Evolutionary conservation across 345 rosid genomes (phyloP).

Genomic region (Leavenworthia alabamica): DNA sequence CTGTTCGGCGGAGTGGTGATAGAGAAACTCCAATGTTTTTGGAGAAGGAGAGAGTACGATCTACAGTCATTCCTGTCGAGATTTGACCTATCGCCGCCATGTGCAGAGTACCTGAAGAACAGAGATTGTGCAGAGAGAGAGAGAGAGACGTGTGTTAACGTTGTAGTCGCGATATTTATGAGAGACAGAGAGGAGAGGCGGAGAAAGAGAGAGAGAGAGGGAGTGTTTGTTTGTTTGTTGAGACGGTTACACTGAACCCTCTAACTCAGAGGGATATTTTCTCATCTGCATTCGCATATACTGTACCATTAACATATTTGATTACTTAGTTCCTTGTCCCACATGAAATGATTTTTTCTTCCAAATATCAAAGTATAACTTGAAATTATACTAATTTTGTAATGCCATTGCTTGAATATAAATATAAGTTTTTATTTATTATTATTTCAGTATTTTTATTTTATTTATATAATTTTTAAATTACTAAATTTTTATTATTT

Average conservation of each 20-base stretch:
- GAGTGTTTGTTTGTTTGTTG: constrained; percentile 10
- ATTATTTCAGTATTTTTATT: too few species aligned
- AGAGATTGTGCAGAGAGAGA: constrained; percentile 14
- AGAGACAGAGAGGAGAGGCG: neutral
- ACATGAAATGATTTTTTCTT: too few species aligned
- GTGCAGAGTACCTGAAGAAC: constrained; percentile 20
- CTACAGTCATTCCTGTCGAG: constrained; percentile 24
- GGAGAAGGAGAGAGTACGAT: constrained; percentile 39
- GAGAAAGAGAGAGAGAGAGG: constrained; percentile 20
- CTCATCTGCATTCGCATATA: too few species aligned
- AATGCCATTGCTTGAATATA: too few species aligned
- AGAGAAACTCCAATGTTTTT: constrained; percentile 24
- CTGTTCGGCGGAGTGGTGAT: constrained; percentile 9
- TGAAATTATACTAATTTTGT: too few species aligned
- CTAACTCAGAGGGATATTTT: constrained; percentile 17
- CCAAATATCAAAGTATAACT: too few species aligned
- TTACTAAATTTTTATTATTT: too few species aligned
- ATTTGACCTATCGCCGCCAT: constrained; percentile 34
- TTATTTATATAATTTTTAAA: too few species aligned
- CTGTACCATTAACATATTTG: too few species aligned
- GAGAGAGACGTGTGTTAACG: neutral
- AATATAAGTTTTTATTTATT: too few species aligned
- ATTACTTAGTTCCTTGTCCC: too few species aligned
- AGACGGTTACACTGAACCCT: constrained; percentile 30
- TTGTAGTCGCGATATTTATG: neutral